A percentile compares a stretch with the other conserved stretches of the same genome.
Conservation (phyloP, 2,329 filamentous ascomycete species). For the Reticulascus tulasneorum region DNA sequence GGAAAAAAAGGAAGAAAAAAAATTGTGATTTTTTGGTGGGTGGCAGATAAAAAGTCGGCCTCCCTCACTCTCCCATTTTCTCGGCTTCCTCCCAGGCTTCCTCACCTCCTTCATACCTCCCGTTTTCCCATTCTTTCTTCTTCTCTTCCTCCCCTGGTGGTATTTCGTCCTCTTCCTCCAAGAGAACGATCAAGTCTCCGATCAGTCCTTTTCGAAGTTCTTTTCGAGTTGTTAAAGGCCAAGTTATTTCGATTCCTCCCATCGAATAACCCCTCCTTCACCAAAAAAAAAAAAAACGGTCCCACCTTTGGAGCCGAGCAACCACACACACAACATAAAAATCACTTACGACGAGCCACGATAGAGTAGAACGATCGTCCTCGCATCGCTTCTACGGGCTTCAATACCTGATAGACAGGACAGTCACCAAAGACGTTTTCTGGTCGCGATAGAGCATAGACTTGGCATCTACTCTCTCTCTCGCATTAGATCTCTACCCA, state of each 20-base stretch:
- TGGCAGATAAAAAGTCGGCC: constrained; percentile 6
- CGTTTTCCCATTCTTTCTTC: constrained; percentile 28
- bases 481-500: constrained; percentile 10
- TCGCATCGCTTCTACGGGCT: constrained; percentile 31
- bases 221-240: constrained; percentile 15
- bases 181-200: constrained; percentile 40
- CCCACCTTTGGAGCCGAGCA: constrained; percentile 12
- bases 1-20: constrained; percentile 13
- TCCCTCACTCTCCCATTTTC: constrained; percentile 8
- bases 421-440: constrained; percentile 11
- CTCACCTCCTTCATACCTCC: constrained; percentile 20
- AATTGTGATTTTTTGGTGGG: constrained; percentile 18
- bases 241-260: too few species aligned
- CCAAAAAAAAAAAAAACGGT: constrained; percentile 17
- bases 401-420: constrained; percentile 7
- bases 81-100: constrained; percentile 16
- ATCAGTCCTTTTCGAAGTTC: constrained; percentile 25
- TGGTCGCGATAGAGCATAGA: constrained; percentile 18
- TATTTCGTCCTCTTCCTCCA: constrained; percentile 35
- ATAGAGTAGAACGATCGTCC: constrained; percentile 43
- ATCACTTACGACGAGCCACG: constrained; percentile 27
- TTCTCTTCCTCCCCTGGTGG: constrained; percentile 29
- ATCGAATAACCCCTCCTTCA: constrained; percentile 10
- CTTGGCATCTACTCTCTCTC: constrained; percentile 14
- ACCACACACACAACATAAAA: constrained; percentile 21